phyloP scores from a whole-genome alignment of 2,329 filamentous ascomycete genomes.

The Colletotrichum cuscutae region DNA sequence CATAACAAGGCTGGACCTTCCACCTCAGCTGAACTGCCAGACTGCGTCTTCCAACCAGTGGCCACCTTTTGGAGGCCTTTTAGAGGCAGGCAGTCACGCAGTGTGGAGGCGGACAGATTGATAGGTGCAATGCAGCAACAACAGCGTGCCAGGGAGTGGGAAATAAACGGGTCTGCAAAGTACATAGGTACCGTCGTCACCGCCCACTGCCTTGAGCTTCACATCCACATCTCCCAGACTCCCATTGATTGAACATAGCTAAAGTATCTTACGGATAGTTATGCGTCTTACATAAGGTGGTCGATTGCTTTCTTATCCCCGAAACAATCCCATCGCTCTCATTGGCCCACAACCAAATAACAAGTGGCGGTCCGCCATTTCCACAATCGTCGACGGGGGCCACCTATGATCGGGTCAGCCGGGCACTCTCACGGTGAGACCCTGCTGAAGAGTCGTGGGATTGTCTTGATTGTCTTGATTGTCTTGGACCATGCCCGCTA shows the following conservation, averaged over 20 bases:
- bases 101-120: neutral
- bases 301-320: neutral
- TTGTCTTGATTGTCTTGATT: conserved; percentile 12
- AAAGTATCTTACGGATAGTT: neutral
- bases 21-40: neutral
- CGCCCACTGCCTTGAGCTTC: neutral
- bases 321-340: neutral
- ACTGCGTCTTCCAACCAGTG: neutral
- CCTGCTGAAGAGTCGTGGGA: conserved; percentile 17
- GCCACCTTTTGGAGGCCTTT: neutral
- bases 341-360: neutral
- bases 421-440: conserved; percentile 25
- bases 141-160: neutral
- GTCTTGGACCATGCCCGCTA: conserved; percentile 8
- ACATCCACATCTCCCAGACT: no score
- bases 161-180: neutral
- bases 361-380: neutral
- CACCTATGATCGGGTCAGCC: conserved; percentile 27
- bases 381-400: neutral
- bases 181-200: conserved; percentile 1
- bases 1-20: conserved; percentile 12
- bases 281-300: conserved; percentile 18
- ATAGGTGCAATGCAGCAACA: neutral
- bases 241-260: no score
- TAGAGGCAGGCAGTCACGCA: neutral